A percentile compares a stretch with the other conserved stretches of the same genome.
These are phyloP conservation scores for Scytalidium lignicola DNA, from an alignment of 2,329 filamentous ascomycete genomes.

Conservation along the genomic window DNA sequence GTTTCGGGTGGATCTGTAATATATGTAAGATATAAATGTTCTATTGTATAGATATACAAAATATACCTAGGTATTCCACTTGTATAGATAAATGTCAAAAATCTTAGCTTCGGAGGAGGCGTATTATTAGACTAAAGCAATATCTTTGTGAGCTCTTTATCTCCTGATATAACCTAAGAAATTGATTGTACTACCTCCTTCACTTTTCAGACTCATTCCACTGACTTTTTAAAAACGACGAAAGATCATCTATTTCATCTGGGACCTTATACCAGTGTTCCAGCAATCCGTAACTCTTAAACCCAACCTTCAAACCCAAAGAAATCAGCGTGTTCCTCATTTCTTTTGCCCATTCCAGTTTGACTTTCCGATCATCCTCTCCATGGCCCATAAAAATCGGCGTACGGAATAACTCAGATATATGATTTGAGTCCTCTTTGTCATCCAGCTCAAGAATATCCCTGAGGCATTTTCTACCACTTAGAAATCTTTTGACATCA, in stretches of 20 bases:
- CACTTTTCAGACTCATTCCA: background rate
- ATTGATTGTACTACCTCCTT: too few species aligned
- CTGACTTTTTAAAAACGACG: background rate
- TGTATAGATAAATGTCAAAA: background rate
- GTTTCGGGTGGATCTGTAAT: background rate
- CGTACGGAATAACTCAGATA: background rate
- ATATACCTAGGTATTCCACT: background rate
- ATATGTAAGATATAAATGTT: background rate
- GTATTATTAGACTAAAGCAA: too few species aligned
- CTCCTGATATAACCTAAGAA: background rate
- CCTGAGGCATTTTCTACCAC: background rate
- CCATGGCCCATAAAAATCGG: conserved; percentile 14
- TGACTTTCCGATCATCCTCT: conserved; percentile 17
- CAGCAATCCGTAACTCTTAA: background rate
- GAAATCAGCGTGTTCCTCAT: conserved; percentile 5
- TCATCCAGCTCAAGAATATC: background rate
- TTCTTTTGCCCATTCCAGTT: conserved; percentile 15
- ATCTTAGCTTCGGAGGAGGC: too few species aligned
- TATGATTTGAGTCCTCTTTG: background rate
- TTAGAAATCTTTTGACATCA: background rate
- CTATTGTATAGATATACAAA: background rate
- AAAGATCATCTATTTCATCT: background rate
- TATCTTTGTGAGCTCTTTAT: background rate
- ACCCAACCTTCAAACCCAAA: background rate
- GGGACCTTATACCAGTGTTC: background rate